Evolutionary conservation across 2,329 filamentous ascomycete species (phyloP).

Genomic region (Colletotrichum karsti): DNA sequence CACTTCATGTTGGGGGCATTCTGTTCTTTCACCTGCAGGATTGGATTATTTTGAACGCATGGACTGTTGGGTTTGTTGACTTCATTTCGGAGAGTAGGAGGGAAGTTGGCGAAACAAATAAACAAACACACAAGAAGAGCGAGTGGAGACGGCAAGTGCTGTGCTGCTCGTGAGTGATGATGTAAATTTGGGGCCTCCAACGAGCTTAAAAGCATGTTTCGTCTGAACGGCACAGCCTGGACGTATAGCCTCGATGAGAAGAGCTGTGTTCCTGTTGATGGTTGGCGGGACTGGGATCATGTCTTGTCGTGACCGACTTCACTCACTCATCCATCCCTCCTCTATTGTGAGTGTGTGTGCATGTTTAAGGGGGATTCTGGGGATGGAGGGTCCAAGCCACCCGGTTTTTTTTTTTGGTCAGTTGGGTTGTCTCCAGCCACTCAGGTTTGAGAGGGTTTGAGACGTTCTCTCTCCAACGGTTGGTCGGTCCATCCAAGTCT

Average conservation of each 20-base stretch:
- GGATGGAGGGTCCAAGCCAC: conserved; percentile 6
- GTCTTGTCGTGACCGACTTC: background rate
- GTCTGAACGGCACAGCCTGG: conserved; percentile 17
- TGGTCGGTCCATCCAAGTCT: conserved; percentile 23
- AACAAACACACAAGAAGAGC: no score
- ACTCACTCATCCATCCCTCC: no score
- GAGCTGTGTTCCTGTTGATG: background rate
- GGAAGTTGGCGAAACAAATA: no score
- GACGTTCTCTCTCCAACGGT: background rate
- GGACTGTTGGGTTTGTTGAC: no score
- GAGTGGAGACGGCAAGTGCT: no score
- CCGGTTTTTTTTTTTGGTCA: no score
- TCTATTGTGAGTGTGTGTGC: no score
- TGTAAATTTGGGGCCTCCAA: no score
- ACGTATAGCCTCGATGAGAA: background rate
- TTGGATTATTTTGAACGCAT: no score
- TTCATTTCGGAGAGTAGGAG: no score
- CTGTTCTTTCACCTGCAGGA: background rate
- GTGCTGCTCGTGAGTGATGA: no score
- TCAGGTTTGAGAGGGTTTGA: conserved; percentile 4
- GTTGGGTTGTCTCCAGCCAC: conserved; percentile 10
- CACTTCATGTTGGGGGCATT: background rate
- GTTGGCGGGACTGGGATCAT: background rate
- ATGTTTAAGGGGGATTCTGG: background rate
- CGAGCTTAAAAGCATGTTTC: conserved; percentile 10